Base-by-base conservation (phyloP, 1,139 yeast species). In the Candida sanyaensis region DNA sequence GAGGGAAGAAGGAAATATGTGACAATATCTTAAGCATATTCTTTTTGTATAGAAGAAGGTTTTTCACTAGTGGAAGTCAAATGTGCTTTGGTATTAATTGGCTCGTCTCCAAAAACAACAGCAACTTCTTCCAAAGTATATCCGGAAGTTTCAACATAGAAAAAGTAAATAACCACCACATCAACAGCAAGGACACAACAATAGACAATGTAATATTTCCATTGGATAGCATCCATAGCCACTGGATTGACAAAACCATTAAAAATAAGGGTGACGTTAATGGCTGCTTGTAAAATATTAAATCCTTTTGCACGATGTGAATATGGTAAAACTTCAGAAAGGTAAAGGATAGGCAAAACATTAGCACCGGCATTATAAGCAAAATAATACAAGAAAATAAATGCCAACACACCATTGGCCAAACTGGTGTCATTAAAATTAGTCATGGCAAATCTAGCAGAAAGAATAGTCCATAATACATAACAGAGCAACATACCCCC, bases 171-270 rank as follows among this genome's bases (percentile, higher is more conserved):
- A 29, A 73, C 61, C 9, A 60, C 49, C 17, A 71, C 54, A 53
- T 75, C 78, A 41, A 69, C 72, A 1, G 63, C 69, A 41, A 75
- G 57, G 36, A 69, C 56, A 60, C 75, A 68, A 54, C 77, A 66
- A 62, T 63, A 81, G 8, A 82, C 83, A 54, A 81, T 79, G 61
- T 82, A 82, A 66, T 80, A 82, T 58, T 77, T 80, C 84, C 85
- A 81, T 37, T 69, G 71, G 53, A 82, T 77, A 31, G 77, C 77
- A 50, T 73, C 81, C 81, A 82, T 75, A 30, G 85, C 87, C 58
- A 82, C 72, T 5, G 86, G 80, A 57, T 80, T 80, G 46, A 80
- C 83, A 58, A 75, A 81, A 38, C 80, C 66, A 49, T 65, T 65
- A 50, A 57, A 64, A 44, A 63, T 47, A 37, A 57, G 47, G 12